These are phyloP conservation scores for Coccomyxa sp. DNA, from an alignment of 139 green algal genomes.

Conservation along the genomic window DNA sequence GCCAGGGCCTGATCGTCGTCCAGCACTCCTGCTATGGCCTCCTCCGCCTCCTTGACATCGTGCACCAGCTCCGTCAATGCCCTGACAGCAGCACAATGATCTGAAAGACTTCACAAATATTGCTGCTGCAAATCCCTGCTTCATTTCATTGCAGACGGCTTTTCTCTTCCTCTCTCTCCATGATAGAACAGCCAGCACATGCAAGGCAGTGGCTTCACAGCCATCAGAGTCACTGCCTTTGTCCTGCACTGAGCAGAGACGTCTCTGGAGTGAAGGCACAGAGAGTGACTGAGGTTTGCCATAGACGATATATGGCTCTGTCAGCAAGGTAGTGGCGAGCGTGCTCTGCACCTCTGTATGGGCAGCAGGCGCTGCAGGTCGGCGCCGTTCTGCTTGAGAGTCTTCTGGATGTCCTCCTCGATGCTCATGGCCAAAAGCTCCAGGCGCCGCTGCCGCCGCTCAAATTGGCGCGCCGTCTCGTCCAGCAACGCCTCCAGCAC, in stretches of 20 bases:
- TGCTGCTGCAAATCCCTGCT: too few relatives aligned
- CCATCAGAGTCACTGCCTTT: too few relatives aligned
- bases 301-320: background rate
- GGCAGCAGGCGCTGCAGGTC: slow-evolving; percentile 50
- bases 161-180: too few relatives aligned
- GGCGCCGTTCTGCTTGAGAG: slow-evolving; percentile 15
- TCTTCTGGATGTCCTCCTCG: slow-evolving; percentile 35
- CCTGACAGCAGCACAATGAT: too few relatives aligned
- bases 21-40: slow-evolving; percentile 29
- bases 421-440: slow-evolving; percentile 40
- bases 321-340: background rate
- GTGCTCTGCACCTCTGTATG: slow-evolving; percentile 32
- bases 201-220: too few relatives aligned
- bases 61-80: slow-evolving; percentile 49
- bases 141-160: too few relatives aligned
- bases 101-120: too few relatives aligned
- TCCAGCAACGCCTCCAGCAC: slow-evolving; percentile 48
- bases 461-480: slow-evolving; percentile 36
- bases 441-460: slow-evolving; percentile 20
- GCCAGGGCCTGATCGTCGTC: slow-evolving; percentile 26
- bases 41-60: slow-evolving; percentile 42
- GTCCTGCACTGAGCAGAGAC: too few relatives aligned
- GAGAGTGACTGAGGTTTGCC: too few relatives aligned
- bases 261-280: too few relatives aligned
- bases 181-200: too few relatives aligned